Conservation (phyloP, 2,329 filamentous ascomycete genomes). For the Talaromyces funiculosus region DNA sequence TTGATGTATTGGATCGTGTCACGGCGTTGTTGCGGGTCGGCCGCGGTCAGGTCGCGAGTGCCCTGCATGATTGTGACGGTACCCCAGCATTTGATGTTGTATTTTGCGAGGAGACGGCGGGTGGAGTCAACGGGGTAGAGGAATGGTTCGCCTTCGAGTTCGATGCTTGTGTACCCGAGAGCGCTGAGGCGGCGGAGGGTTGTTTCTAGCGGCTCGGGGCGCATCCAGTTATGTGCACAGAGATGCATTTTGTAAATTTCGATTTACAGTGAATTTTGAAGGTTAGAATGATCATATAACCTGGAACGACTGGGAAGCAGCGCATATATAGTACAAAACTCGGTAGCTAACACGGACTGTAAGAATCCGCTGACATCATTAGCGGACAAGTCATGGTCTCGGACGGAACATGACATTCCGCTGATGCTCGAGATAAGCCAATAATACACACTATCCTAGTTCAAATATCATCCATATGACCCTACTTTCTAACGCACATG, state of each 20-base stretch:
- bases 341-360: not conserved
- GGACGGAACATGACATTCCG: not conserved
- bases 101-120: not conserved
- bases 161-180: conserved; percentile 11
- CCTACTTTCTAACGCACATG: too few species aligned
- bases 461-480: too few species aligned
- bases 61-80: conserved; percentile 12
- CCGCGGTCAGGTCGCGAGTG: conserved; percentile 4
- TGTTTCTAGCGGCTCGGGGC: conserved; percentile 9
- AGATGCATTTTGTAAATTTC: conserved; percentile 5
- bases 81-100: conserved; percentile 14
- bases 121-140: conserved; percentile 2
- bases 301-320: not conserved
- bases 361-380: not conserved
- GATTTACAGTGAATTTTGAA: not conserved
- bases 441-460: not conserved
- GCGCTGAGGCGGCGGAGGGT: conserved; percentile 5
- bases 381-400: not conserved
- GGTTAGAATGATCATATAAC: not conserved
- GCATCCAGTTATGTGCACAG: conserved; percentile 11
- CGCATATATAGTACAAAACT: not conserved
- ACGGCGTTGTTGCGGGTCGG: not conserved
- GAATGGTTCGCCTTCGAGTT: conserved; percentile 11
- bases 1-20: conserved; percentile 11
- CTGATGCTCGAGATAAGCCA: not conserved